Evolutionary conservation across 768 basidiomycete species (phyloP).

Genomic region (Tricholomella constricta): DNA sequence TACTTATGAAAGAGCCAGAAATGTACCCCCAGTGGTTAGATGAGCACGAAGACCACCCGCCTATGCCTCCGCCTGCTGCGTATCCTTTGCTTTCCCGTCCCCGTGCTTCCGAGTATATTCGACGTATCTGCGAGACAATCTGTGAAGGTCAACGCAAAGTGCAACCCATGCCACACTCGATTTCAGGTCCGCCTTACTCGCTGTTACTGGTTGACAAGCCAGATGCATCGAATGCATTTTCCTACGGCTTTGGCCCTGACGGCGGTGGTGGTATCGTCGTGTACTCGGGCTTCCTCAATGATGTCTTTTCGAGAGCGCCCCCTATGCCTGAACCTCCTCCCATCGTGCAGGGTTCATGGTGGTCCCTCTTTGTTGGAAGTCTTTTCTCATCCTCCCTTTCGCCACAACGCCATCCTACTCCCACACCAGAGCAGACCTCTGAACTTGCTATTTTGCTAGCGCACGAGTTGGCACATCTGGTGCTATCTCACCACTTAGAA

Average conservation of each 20-base stretch:
- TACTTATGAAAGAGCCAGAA: slow-evolving; percentile 61
- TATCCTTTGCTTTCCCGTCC: slow-evolving; percentile 86
- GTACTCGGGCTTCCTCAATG: slow-evolving; percentile 91
- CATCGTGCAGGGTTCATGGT: slow-evolving; percentile 40
- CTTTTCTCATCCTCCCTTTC: slow-evolving; percentile 37
- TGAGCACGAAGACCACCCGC: slow-evolving; percentile 48
- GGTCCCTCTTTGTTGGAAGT: slow-evolving; percentile 49
- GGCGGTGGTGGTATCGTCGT: slow-evolving; percentile 93
- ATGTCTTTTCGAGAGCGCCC: slow-evolving; percentile 63
- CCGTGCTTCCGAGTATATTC: slow-evolving; percentile 72
- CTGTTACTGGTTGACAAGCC: slow-evolving; percentile 87
- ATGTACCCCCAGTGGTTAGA: slow-evolving; percentile 59
- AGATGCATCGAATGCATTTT: slow-evolving; percentile 87
- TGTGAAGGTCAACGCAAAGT: slow-evolving; percentile 39
- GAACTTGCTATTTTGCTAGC: slow-evolving; percentile 89
- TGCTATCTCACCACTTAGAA: slow-evolving; percentile 90
- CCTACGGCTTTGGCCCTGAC: slow-evolving; percentile 92
- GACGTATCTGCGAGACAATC: slow-evolving; percentile 51
- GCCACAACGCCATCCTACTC: slow-evolving; percentile 45
- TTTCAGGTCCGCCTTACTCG: slow-evolving; percentile 86
- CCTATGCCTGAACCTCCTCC: slow-evolving; percentile 22
- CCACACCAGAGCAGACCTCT: slow-evolving; percentile 81
- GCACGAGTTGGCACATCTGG: slow-evolving; percentile 91
- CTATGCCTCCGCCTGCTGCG: slow-evolving; percentile 79
- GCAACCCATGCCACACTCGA: slow-evolving; percentile 50